Base-by-base conservation (phyloP, 352 stramenopile species). In the Phytopythium helicoides region DNA sequence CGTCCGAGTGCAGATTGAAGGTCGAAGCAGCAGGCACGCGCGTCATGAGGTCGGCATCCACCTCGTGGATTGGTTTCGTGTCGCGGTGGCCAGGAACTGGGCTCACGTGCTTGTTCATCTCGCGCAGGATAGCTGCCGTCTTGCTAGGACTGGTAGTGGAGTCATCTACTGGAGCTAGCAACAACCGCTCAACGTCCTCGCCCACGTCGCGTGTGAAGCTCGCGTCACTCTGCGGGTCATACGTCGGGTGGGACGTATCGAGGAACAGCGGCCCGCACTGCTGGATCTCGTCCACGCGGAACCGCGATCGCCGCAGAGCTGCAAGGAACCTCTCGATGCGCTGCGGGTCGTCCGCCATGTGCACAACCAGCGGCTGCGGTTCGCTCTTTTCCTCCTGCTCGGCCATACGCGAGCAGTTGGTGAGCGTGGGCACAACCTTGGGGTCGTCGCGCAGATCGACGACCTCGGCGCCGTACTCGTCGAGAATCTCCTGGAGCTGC, bases 1-100 rank as follows among this genome's bases (percentile, higher is more conserved):
- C 67, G 26, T 87, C 81, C 10, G 73, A 72, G 46, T 89, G 71
- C 22, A 89, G 45, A 49, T 89, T 65, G 47, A 84, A 82, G 10
- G 78, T 89, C 16, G 75, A 83, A 16, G 52, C 66, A n/a, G 66
- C 54, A 25, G 66, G 66, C 31, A 72, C 48, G 1, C 58, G 60
- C 15, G 57, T 61, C 34, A 69, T 57, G 19, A 73, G 53, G 19
- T 81, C 56, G n/a, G 76, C 63, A 34, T 80, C 64, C 8, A 87
- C 55, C 38, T 73, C 62, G 37, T 87, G n/a, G 28, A 40, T 26
- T 9, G 23, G 23, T 28, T n/a, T 23, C 21, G 68, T 51, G 18
- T 86, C 66, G 14, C 63, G 49, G 45, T 49, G 62, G 23, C 57
- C 61, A 8, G 51, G 56, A 8, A 39, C 49, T 19, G 63, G 54